Evolutionary conservation across 2,329 filamentous ascomycete genomes (phyloP).

Genomic region (Dactylellina drechsleri): DNA sequence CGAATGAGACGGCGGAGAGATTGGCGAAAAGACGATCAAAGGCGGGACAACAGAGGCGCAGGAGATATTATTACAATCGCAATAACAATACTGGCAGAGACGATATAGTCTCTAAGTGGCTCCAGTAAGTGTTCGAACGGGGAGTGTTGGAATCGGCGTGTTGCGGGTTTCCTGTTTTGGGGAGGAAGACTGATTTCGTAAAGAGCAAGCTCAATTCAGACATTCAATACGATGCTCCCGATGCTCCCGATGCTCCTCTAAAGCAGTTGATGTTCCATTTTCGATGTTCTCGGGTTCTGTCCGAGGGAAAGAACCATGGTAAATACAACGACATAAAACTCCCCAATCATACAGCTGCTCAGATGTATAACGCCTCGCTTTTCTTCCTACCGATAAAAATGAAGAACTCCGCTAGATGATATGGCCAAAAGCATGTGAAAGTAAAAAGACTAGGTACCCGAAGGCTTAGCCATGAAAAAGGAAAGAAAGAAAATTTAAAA

Average conservation of each 20-base stretch:
- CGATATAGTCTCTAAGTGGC: conserved; percentile 31
- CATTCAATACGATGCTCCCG: background rate
- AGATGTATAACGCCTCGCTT: conserved; percentile 3
- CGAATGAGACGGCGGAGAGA: conserved; percentile 46
- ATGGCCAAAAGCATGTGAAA: background rate
- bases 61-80: conserved; percentile 10
- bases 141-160: conserved; percentile 13
- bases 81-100: background rate
- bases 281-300: background rate
- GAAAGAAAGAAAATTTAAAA: too few species aligned
- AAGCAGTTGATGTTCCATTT: background rate
- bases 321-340: conserved; percentile 1
- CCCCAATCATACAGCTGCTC: background rate
- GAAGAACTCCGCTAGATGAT: background rate
- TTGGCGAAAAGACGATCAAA: conserved; percentile 35
- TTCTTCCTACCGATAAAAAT: conserved; percentile 1
- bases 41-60: conserved; percentile 6
- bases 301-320: background rate
- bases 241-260: background rate
- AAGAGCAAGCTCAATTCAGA: background rate
- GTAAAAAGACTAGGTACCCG: background rate
- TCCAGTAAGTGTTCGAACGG: conserved; percentile 7
- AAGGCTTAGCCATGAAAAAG: background rate
- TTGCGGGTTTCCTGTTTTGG: conserved; percentile 2
- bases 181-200: background rate